phyloP scores from a whole-genome alignment of 176 grass and related monocot genomes.

The Oryza longistaminata region DNA sequence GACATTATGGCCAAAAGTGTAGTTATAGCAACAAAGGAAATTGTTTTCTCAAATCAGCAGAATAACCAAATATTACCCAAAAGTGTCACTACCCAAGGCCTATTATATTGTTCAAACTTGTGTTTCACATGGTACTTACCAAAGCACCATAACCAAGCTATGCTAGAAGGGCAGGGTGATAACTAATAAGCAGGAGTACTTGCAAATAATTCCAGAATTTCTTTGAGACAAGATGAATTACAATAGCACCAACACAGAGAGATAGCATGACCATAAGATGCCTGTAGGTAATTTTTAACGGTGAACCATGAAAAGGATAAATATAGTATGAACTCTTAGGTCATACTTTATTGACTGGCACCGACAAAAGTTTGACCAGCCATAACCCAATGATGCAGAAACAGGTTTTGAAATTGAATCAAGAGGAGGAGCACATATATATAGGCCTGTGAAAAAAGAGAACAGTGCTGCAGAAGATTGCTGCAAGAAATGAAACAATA shows the following conservation, averaged over 20 bases:
- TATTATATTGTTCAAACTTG: neutral
- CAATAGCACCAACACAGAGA: neutral
- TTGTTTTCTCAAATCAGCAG: neutral
- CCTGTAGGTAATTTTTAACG: neutral
- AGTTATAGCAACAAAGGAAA: neutral
- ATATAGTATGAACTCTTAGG: neutral
- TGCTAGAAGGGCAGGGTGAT: neutral
- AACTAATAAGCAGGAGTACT: neutral
- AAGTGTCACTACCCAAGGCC: neutral
- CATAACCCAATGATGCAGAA: neutral
- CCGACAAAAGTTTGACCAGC: neutral
- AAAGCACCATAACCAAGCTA: neutral
- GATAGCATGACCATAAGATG: neutral
- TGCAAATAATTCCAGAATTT: neutral
- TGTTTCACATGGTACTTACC: neutral
- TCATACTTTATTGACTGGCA: neutral
- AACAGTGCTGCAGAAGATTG: neutral
- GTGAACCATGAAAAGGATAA: neutral
- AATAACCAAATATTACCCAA: neutral
- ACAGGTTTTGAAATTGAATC: neutral
- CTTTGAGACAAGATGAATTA: neutral
- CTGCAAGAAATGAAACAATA: neutral
- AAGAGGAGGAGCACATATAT: neutral
- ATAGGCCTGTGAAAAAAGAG: neutral
- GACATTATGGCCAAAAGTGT: neutral